Evolutionary conservation across 2,329 filamentous ascomycete genomes (phyloP), one percentile per base, ranked within the genome.

Genomic region (Furcasterigmium furcatum): DNA sequence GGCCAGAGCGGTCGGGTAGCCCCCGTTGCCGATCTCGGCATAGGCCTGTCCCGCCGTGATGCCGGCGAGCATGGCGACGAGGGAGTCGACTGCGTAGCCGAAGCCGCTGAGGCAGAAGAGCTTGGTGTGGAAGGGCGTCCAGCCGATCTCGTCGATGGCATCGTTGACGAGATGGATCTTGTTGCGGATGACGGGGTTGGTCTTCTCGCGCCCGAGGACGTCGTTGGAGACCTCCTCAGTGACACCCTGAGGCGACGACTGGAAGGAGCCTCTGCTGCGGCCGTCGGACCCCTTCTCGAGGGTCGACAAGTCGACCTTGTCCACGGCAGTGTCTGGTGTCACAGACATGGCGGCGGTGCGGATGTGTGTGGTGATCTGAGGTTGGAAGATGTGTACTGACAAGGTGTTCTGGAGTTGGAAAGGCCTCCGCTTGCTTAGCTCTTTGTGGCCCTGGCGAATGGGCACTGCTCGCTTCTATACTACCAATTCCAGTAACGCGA

Each of bases 111-210:
- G 61, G 49, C 70, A 67, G 55, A 77, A 77, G 1, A 77, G 59
- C 53, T 75, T 76, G 60, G 65, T 68, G 48, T 78, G 74, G 53
- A 69, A 75, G 3, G 56, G 55, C 0, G 74, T 77, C 64, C 72
- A 73, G 19, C 74, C 74, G 45, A 78, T 76, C 52, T 77, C 67
- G 51, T 77, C 72, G 22, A 65, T 64, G 7, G 58, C 60, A 60
- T 87, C 77, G 58, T 87, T 88, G 49, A 87, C 76, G 25, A 87
- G 67, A 53, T 82, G 75, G 81, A 87, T 87, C 61, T 87, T 87
- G 32, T 74, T 75, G 54, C 79, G 79, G 38, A 87, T 64, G 2
- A 76, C 80, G 4, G 80, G 78, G 56, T 87, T 82, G 24, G 79
- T 64, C 54, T 78, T 72, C 60, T 85, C 77, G 45, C 72, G 62